These are phyloP conservation scores for Salix viminalis DNA, from an alignment of 345 rosid genomes.

Conservation along the genomic window DNA sequence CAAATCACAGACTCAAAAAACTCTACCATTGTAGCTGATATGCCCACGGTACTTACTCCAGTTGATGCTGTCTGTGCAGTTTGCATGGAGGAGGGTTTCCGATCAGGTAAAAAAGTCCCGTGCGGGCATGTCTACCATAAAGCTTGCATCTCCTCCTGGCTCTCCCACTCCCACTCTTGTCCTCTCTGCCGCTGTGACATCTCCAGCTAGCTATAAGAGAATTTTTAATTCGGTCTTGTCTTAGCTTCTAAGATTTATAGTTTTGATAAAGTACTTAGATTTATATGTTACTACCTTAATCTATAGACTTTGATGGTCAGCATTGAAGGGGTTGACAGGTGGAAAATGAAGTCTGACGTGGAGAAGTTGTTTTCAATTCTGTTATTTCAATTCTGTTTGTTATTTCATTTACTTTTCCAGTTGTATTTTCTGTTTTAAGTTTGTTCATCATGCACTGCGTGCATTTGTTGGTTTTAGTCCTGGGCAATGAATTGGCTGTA, in stretches of 20 bases:
- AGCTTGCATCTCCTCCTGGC: conserved; percentile 29
- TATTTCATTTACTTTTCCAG: too few species aligned
- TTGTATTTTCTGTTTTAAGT: too few species aligned
- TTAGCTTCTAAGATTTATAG: too few species aligned
- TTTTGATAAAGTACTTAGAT: not conserved
- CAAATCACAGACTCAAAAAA: not conserved
- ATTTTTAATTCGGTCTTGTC: not conserved
- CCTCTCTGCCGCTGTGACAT: conserved; percentile 33
- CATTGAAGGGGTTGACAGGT: too few species aligned
- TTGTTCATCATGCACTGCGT: too few species aligned
- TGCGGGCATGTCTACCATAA: conserved; percentile 36
- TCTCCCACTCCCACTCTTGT: conserved; percentile 23
- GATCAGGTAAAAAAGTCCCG: conserved; percentile 5
- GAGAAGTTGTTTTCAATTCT: too few species aligned
- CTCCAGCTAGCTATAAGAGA: not conserved
- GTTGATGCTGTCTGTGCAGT: conserved; percentile 17
- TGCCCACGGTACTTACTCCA: conserved; percentile 6
- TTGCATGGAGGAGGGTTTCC: conserved; percentile 37
- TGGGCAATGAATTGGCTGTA: too few species aligned
- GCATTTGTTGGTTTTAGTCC: too few species aligned
- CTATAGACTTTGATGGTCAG: not conserved
- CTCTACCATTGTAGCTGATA: not conserved
- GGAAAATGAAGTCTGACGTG: too few species aligned
- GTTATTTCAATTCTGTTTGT: too few species aligned
- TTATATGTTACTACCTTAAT: too few species aligned